phyloP scores from a whole-genome alignment of 495 filamentous ascomycete genomes.

The Margaritispora aquatica region DNA sequence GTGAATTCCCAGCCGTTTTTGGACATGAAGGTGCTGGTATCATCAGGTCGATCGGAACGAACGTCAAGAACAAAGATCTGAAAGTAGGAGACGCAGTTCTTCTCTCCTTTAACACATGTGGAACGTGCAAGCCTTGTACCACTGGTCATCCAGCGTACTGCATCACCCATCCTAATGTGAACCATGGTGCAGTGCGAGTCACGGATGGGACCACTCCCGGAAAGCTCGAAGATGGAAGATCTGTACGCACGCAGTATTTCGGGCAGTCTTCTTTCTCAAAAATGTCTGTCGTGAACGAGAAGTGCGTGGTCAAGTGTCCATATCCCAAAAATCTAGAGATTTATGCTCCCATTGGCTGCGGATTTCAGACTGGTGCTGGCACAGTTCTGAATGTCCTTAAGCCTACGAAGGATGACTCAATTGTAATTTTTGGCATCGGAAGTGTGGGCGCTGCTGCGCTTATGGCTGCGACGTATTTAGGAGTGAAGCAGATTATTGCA shows the following conservation, averaged over 20 bases:
- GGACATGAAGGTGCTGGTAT: conserved; percentile 1
- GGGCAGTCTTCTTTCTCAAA: conserved; percentile 35
- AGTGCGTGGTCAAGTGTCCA: conserved; percentile 28
- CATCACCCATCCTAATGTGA: conserved; percentile 22
- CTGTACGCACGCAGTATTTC: conserved; percentile 34
- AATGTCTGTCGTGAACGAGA: conserved; percentile 28
- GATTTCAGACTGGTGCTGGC: conserved; percentile 34
- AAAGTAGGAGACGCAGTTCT: conserved; percentile 39
- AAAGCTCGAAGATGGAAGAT: conserved; percentile 22
- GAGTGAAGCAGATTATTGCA: conserved; percentile 15
- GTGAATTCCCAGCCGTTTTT: neutral
- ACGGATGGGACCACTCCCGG: conserved; percentile 6
- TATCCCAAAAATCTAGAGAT: conserved; percentile 26
- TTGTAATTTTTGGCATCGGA: conserved; percentile 36
- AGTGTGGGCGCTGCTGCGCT: conserved; percentile 35
- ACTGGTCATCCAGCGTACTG: conserved; percentile 28
- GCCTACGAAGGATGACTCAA: conserved; percentile 13
- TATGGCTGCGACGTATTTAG: neutral
- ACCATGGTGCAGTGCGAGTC: conserved; percentile 25
- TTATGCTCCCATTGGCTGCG: conserved; percentile 35
- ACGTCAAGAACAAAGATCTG: conserved; percentile 31
- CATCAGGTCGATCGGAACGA: neutral
- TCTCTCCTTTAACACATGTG: conserved; percentile 30
- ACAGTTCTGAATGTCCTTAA: conserved; percentile 33
- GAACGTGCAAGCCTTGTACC: conserved; percentile 25